A percentile compares a stretch with the other conserved stretches of the same genome.
phyloP scores from a whole-genome alignment of 2,329 filamentous ascomycete species.

The Aspergillus arachidicola region DNA sequence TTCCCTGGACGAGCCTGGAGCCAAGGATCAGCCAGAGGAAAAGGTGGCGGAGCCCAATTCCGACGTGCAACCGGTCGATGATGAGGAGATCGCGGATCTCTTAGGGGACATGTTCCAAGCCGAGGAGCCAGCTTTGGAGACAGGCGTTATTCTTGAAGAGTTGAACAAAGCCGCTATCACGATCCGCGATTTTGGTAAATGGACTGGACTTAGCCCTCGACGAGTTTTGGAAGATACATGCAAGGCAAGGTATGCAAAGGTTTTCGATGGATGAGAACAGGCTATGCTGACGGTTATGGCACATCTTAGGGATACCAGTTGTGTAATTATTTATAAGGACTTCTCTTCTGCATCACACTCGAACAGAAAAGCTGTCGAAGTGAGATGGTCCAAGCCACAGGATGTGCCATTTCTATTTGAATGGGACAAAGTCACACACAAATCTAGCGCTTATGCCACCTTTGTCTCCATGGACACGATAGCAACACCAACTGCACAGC shows the following conservation, averaged over 20 bases:
- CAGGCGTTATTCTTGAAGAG: constrained; percentile 42
- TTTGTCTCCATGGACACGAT: constrained; percentile 74
- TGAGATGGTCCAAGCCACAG: constrained; percentile 79
- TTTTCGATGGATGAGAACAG: not conserved
- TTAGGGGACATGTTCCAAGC: constrained; percentile 61
- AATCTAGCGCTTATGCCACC: constrained; percentile 50
- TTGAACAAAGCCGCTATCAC: constrained; percentile 45
- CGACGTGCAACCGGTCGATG: constrained; percentile 30
- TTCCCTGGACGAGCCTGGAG: constrained; percentile 55
- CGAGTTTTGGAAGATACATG: constrained; percentile 85
- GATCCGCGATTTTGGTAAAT: constrained; percentile 83
- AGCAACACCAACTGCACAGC: constrained; percentile 72
- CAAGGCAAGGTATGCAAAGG: constrained; percentile 63
- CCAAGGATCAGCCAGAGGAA: constrained; percentile 43
- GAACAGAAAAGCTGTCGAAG: constrained; percentile 72
- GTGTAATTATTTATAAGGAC: constrained; percentile 67
- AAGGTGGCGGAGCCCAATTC: constrained; percentile 22
- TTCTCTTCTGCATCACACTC: constrained; percentile 75
- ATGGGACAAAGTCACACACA: constrained; percentile 46
- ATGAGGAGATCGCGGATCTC: constrained; percentile 46
- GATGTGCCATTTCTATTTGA: constrained; percentile 49
- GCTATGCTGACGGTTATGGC: constrained; percentile 14
- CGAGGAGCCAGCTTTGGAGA: constrained; percentile 43
- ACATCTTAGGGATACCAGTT: constrained; percentile 65
- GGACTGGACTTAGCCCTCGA: constrained; percentile 73